Conservation (phyloP, 208 protist species). For the Novymonas esmeraldas region DNA sequence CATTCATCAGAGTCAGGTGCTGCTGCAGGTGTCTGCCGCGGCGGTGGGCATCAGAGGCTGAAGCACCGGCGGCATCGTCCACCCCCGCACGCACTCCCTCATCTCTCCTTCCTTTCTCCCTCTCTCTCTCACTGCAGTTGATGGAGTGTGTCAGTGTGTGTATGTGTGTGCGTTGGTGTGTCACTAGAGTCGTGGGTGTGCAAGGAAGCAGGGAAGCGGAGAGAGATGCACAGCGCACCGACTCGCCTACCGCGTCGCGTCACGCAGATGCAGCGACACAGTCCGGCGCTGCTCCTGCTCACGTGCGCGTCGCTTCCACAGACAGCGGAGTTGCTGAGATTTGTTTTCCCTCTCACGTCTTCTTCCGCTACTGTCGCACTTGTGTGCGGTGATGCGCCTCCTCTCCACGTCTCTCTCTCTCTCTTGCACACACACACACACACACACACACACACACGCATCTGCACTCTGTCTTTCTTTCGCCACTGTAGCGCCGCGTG, state of each 20-base stretch:
- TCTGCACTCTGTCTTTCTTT: not conserved
- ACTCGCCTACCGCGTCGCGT: no score
- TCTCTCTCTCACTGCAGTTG: no score
- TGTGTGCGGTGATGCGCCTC: no score
- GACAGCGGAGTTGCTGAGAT: no score
- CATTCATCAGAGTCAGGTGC: constrained; percentile 11
- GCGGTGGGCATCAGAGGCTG: not conserved
- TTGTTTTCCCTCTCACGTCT: no score
- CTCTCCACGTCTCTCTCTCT: not conserved
- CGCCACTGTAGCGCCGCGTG: not conserved
- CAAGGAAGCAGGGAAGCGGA: not conserved
- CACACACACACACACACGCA: constrained; percentile 2
- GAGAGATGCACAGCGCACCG: no score
- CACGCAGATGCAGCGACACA: no score
- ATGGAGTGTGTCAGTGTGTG: not conserved
- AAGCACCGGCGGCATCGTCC: no score
- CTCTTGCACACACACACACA: not conserved
- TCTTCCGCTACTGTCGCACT: no score
- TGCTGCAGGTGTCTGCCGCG: constrained; percentile 8
- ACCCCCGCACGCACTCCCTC: not conserved
- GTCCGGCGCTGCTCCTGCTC: no score
- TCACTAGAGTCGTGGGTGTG: not conserved
- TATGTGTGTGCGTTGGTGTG: not conserved
- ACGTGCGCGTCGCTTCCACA: no score
- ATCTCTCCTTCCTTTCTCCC: no score